Percentiles rank a stretch among this genome's conserved stretches.
Evolutionary conservation across 306 rosid species (phyloP).

Genomic region (Prunus dulcis): DNA sequence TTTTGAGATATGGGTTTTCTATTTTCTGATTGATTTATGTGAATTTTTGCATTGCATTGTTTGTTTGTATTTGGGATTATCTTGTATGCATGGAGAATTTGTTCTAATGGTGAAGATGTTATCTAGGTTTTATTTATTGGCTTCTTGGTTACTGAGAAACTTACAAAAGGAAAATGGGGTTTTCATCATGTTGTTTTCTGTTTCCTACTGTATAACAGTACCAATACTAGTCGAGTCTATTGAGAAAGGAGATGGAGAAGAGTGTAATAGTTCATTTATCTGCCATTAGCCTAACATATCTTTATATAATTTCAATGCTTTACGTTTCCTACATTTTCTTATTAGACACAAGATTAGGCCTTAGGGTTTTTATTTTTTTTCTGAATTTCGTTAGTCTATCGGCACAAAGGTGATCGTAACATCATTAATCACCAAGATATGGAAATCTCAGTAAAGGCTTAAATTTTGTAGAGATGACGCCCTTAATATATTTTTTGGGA

Average conservation of each 20-base stretch:
- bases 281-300: not conserved
- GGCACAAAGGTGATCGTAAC: not conserved
- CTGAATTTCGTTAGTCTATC: not conserved
- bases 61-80: conserved; percentile 12
- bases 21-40: conserved; percentile 23
- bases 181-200: conserved; percentile 23
- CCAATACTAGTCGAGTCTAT: not conserved
- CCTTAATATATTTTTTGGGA: not conserved
- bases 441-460: not conserved
- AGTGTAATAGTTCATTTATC: not conserved
- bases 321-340: not conserved
- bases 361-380: not conserved
- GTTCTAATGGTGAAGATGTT: conserved; percentile 27
- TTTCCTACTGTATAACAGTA: not conserved
- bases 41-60: conserved; percentile 31
- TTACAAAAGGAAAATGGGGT: conserved; percentile 29
- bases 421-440: not conserved
- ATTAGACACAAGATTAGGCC: not conserved
- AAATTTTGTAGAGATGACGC: not conserved
- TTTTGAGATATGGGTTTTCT: conserved; percentile 37
- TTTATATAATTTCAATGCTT: not conserved
- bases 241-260: no score
- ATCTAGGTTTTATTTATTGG: conserved; percentile 20
- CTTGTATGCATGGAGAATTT: conserved; percentile 28
- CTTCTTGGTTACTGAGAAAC: conserved; percentile 35